phyloP scores from a whole-genome alignment of 2,329 filamentous ascomycete species.

The Triangularia setosa region DNA sequence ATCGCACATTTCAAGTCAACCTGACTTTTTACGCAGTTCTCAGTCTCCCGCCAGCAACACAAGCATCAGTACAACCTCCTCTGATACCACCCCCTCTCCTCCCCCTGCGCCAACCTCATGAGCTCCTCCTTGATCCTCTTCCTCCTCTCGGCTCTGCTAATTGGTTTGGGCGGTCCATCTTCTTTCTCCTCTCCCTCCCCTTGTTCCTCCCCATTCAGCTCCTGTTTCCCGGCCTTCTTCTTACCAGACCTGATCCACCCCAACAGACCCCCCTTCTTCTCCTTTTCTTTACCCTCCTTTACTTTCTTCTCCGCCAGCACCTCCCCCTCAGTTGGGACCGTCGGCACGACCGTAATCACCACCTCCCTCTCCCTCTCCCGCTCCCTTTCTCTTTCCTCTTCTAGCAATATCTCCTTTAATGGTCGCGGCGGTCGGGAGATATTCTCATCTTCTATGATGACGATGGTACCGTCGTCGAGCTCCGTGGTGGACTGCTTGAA shows the following conservation, averaged over 20 bases:
- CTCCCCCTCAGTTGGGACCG: background rate
- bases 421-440: conserved; percentile 10
- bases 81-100: conserved; percentile 38
- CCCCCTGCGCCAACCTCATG: conserved; percentile 41
- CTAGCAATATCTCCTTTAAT: conserved; percentile 38
- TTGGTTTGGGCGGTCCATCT: conserved; percentile 40
- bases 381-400: conserved; percentile 14
- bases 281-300: background rate
- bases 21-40: background rate
- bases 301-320: conserved; percentile 6
- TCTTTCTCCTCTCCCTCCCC: background rate
- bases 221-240: background rate
- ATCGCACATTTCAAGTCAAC: background rate
- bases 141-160: conserved; percentile 52
- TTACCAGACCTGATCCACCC: background rate
- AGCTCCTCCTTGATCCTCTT: conserved; percentile 57
- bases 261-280: background rate
- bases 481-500: conserved; percentile 45
- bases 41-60: background rate
- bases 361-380: background rate
- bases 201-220: conserved; percentile 3
- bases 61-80: conserved; percentile 47
- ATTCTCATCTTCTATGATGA: conserved; percentile 37
- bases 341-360: conserved; percentile 3
- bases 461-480: conserved; percentile 44